Evolutionary conservation across 768 basidiomycete species (phyloP), one percentile per base, ranked within the genome.

Genomic region (Boletus insuetus): DNA sequence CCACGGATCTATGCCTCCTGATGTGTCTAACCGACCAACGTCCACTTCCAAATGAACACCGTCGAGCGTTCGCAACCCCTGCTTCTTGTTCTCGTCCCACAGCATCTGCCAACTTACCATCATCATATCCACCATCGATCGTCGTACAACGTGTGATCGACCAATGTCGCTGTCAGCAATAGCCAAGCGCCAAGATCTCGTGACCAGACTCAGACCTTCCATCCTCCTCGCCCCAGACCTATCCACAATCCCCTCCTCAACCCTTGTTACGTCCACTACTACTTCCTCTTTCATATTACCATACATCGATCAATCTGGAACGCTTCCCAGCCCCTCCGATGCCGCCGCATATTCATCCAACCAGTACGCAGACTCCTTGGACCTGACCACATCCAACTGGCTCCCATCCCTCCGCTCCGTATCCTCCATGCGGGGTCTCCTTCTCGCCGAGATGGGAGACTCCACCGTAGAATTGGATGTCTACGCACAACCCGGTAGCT

Each of bases 361-460:
- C 53, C 59, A 54, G 40, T 43, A 51, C 16, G 8, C 43, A 51
- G 50, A 24, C 22, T 37, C 54, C 26, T 56, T 55, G 9, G 59
- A 56, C 41, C 4, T 46, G 19, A 19, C 37, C 50, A 6, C 41
- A 3, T 44, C 58, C 40, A 54, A 24, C 55, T 60, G 65, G 60
- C 22, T 60, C 54, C 73, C 69, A 12, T 57, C 62, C 26, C 58
- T 75, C 44, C 66, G 72, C 24, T 77, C 76, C 37, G 55, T 60
- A 38, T 63, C 69, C 8, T 72, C 75, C 44, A 82, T 82, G 79
- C 69, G 68, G 29, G 82, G 79, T 35, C 72, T 82, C 5, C 65
- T 76, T 37, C 70, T 70, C 19, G 82, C 79, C 14, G 81, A 82
- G 62, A 64, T 68, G 13, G 80, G 81, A 13, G 79, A 74, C 43